Percentiles rank a stretch among this genome's conserved stretches.
Conservation (phyloP, 2,329 filamentous ascomycete genomes). For the Venturia asperata region DNA sequence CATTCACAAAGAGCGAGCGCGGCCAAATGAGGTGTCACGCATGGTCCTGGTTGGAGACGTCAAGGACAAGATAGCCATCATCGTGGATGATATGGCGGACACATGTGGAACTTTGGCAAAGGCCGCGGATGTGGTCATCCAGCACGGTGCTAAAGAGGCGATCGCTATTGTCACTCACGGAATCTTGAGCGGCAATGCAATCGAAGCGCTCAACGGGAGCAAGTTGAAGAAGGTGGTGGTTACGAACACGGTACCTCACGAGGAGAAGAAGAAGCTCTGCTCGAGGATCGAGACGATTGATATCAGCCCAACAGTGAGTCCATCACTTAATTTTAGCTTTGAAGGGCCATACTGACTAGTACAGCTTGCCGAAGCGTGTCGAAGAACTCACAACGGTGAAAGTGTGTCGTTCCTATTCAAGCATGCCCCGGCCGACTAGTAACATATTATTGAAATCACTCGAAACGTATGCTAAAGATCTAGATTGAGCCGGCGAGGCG, state of each 20-base stretch:
- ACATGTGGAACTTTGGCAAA: conserved; percentile 86
- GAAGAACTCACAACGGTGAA: conserved; percentile 65
- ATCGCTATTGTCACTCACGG: conserved; percentile 95
- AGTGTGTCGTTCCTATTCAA: conserved; percentile 64
- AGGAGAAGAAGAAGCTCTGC: conserved; percentile 72
- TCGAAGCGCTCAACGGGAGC: conserved; percentile 75
- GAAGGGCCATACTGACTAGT: conserved; percentile 15
- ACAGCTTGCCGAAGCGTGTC: conserved; percentile 60
- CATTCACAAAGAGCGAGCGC: conserved; percentile 92
- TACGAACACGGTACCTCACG: conserved; percentile 79
- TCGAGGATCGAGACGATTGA: conserved; percentile 83
- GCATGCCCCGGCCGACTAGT: conserved; percentile 33
- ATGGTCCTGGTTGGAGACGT: conserved; percentile 98
- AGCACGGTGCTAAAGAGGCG: conserved; percentile 78
- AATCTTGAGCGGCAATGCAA: conserved; percentile 80
- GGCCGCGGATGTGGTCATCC: conserved; percentile 80
- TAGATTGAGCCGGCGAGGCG: background rate
- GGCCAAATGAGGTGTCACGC: conserved; percentile 82
- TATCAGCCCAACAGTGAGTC: conserved; percentile 65
- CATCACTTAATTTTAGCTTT: conserved; percentile 2
- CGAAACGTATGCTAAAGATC: background rate
- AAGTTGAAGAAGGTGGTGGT: conserved; percentile 73
- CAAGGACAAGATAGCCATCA: conserved; percentile 81
- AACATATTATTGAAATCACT: background rate
- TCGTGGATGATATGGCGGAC: conserved; percentile 97